Percentiles rank a stretch among this genome's conserved stretches.
phyloP scores from a whole-genome alignment of 768 basidiomycete genomes.

The Boletus reticulatus region DNA sequence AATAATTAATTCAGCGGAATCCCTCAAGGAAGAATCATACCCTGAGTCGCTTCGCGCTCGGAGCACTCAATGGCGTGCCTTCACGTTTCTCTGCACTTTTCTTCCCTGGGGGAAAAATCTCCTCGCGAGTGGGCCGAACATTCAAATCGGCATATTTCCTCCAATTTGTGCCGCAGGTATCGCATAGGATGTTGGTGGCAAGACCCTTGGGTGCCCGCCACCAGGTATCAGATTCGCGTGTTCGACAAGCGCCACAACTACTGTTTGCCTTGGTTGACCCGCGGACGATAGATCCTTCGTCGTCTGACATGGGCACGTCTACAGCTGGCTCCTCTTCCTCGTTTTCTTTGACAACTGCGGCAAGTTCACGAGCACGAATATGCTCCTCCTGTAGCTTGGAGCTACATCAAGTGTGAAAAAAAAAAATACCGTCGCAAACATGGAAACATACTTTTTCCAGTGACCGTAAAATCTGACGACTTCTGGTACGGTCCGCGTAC shows the following conservation, averaged over 20 bases:
- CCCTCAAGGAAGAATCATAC: slow-evolving; percentile 29
- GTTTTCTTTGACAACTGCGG: slow-evolving; percentile 28
- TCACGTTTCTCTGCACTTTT: slow-evolving; percentile 54
- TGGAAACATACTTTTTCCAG: slow-evolving; percentile 71
- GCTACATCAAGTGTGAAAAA: slow-evolving; percentile 36
- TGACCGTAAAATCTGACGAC: slow-evolving; percentile 81
- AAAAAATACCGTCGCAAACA: background rate
- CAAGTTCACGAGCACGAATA: slow-evolving; percentile 42
- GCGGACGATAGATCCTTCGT: slow-evolving; percentile 73
- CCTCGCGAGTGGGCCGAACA: slow-evolving; percentile 69
- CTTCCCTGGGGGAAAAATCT: slow-evolving; percentile 45
- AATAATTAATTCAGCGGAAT: background rate
- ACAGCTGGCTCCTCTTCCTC: slow-evolving; percentile 30
- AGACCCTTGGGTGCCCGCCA: slow-evolving; percentile 93
- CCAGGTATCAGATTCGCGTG: slow-evolving; percentile 76
- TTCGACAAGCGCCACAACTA: slow-evolving; percentile 82
- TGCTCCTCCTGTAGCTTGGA: slow-evolving; percentile 70
- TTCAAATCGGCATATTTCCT: slow-evolving; percentile 91
- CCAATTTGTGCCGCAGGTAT: slow-evolving; percentile 84
- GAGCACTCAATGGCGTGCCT: slow-evolving; percentile 54
- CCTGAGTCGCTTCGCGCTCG: slow-evolving; percentile 63
- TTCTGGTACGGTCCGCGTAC: slow-evolving; percentile 66
- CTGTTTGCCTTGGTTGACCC: slow-evolving; percentile 51
- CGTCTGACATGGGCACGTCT: slow-evolving; percentile 45
- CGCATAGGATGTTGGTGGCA: slow-evolving; percentile 75